Conservation (phyloP, 768 basidiomycete genomes). For the Termitomyces eurrhizus region DNA sequence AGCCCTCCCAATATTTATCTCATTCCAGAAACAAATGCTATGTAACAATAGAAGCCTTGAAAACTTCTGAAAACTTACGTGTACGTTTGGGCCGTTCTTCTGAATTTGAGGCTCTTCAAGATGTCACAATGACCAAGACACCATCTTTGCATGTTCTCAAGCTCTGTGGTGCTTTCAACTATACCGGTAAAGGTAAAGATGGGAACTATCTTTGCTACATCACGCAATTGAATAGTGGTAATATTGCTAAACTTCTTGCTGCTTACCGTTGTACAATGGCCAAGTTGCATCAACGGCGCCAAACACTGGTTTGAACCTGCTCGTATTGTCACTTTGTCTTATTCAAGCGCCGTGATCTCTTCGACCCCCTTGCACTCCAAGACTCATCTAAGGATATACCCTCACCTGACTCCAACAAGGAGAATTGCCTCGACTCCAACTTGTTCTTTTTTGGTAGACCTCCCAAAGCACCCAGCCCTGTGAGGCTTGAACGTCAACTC, state of each 20-base stretch:
- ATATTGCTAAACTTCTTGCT: not conserved
- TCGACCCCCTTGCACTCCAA: conserved; percentile 42
- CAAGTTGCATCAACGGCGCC: conserved; percentile 34
- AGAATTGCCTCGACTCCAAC: conserved; percentile 27
- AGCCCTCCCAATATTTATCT: no score
- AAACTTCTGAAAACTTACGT: not conserved
- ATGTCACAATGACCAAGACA: not conserved
- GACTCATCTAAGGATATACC: conserved; percentile 17
- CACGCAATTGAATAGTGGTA: not conserved
- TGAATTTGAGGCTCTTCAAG: not conserved
- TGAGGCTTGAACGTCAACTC: conserved; percentile 35
- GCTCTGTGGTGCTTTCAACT: not conserved
- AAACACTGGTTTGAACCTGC: conserved; percentile 28
- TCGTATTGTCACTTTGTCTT: conserved; percentile 1
- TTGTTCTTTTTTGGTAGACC: conserved; percentile 31
- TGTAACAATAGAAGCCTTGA: not conserved
- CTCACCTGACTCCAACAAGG: conserved; percentile 43
- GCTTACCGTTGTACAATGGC: conserved; percentile 8
- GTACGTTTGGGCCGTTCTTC: not conserved
- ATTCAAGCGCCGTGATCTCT: conserved; percentile 34
- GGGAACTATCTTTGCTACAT: not conserved
- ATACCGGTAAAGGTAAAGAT: not conserved
- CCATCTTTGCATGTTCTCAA: not conserved
- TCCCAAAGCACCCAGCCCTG: conserved; percentile 21
- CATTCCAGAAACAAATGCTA: not conserved